Base-by-base conservation (phyloP, 1,284 basidiomycete genomes). In the Ceratobasidium sp. region DNA sequence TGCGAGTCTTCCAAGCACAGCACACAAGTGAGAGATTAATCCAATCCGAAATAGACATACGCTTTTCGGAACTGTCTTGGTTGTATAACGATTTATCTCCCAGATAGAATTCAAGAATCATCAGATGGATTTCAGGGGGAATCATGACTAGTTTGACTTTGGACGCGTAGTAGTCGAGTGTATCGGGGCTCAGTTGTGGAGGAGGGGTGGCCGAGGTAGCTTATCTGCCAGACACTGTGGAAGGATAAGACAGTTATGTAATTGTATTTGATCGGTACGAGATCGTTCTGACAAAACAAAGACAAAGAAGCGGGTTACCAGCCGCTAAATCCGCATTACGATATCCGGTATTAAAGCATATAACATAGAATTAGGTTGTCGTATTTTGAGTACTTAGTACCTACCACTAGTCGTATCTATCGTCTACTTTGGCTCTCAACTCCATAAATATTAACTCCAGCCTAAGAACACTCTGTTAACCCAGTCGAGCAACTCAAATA, bases 401-500 rank as follows among this genome's bases (percentile, higher is more conserved):
- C 8, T 9, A 11, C 52, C n/a, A 8, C n/a, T 7, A 9, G 19
- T 19, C 17, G 9, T n/a, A 22, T 25, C 11, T 49, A 75, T 8
- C 62, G 62, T 19, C 62, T 51, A 51, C 73, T 73, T 54, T 81
- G 80, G 6, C 79, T 69, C 66, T 81, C 80, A 37, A 79, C 78
- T 22, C 80, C 80, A 56, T 76, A 77, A 56, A 81, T 80, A 15
- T 65, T 77, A 34, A 81, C 78, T n/a, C 71, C 77, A 44, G 64
- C 66, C 80, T 81, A 49, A 15, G 52, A 40, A 34, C 6, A 49
- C 17, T 43, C 44, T 9, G 19, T 37, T 9, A 32, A n/a, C n/a
- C n/a, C n/a, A n/a, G n/a, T n/a, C n/a, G n/a, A n/a, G n/a, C n/a
- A n/a, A n/a, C n/a, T n/a, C n/a, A 22, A 69, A 13, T 32, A 66